phyloP scores from a whole-genome alignment of 306 rosid species.

The Vicia sativa region DNA sequence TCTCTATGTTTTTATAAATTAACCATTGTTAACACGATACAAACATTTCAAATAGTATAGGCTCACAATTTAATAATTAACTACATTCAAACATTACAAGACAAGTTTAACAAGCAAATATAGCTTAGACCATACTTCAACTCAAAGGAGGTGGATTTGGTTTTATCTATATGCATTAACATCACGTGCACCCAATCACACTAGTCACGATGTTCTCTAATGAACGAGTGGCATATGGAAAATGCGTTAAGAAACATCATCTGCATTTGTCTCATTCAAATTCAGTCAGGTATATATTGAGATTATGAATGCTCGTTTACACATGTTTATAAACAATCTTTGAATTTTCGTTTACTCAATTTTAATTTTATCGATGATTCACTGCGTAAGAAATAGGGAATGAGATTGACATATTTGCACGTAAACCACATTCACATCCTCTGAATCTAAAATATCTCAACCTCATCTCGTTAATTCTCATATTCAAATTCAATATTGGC shows the following conservation, averaged over 20 bases:
- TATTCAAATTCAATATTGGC: too few relatives aligned
- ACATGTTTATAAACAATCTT: conserved; percentile 14
- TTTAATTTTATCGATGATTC: conserved; percentile 33
- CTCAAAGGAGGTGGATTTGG: too few relatives aligned
- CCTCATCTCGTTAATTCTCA: neutral
- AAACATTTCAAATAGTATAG: too few relatives aligned
- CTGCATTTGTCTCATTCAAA: conserved; percentile 55
- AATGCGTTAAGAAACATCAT: conserved; percentile 88
- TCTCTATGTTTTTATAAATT: too few relatives aligned
- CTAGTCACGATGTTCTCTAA: too few relatives aligned
- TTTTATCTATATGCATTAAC: too few relatives aligned
- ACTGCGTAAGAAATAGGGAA: conserved; percentile 45
- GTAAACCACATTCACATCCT: conserved; percentile 23
- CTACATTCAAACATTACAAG: too few relatives aligned
- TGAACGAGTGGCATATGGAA: conserved; percentile 36
- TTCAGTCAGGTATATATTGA: conserved; percentile 1
- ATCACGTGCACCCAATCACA: too few relatives aligned
- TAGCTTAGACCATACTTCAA: too few relatives aligned
- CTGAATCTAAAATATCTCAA: conserved; percentile 15
- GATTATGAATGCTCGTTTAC: neutral
- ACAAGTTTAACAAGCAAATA: too few relatives aligned
- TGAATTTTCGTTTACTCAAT: conserved; percentile 11
- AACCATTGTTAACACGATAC: too few relatives aligned
- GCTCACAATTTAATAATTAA: too few relatives aligned
- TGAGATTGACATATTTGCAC: conserved; percentile 46